Conservation (phyloP, 1,139 yeast species). For the Pichia sp. region DNA sequence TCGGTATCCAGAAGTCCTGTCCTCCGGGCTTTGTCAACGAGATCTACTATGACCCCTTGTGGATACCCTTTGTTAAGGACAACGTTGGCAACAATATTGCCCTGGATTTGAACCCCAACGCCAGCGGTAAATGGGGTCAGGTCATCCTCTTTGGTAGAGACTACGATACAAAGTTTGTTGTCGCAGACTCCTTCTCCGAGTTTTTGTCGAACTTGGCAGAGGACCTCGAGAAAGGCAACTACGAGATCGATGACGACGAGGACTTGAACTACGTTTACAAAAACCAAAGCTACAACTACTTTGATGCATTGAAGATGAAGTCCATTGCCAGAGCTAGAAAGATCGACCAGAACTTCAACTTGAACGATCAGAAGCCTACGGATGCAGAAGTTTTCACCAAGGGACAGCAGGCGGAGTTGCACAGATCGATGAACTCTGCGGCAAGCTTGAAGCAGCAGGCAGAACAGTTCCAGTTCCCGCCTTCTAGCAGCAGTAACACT, state of each 20-base stretch:
- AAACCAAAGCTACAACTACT: constrained; percentile 44
- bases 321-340: constrained; percentile 27
- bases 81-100: constrained; percentile 60
- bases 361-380: constrained; percentile 13
- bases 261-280: constrained; percentile 50
- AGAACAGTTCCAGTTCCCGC: background rate
- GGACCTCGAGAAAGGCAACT: constrained; percentile 54
- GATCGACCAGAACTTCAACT: constrained; percentile 17
- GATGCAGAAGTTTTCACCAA: constrained; percentile 17
- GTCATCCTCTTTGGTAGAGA: constrained; percentile 62
- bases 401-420: constrained; percentile 4
- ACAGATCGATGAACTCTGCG: background rate
- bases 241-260: constrained; percentile 47
- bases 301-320: constrained; percentile 45
- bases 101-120: constrained; percentile 59
- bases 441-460: constrained; percentile 1
- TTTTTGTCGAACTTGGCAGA: constrained; percentile 46
- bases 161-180: constrained; percentile 56
- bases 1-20: constrained; percentile 50
- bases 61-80: constrained; percentile 61
- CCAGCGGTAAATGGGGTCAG: constrained; percentile 59
- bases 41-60: constrained; percentile 52
- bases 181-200: constrained; percentile 54
- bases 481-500: background rate
- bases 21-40: constrained; percentile 58